Evolutionary conservation across 2,329 filamentous ascomycete species (phyloP), one percentile per base, ranked within the genome.

Genomic region (Emmonsiellopsis sp.): DNA sequence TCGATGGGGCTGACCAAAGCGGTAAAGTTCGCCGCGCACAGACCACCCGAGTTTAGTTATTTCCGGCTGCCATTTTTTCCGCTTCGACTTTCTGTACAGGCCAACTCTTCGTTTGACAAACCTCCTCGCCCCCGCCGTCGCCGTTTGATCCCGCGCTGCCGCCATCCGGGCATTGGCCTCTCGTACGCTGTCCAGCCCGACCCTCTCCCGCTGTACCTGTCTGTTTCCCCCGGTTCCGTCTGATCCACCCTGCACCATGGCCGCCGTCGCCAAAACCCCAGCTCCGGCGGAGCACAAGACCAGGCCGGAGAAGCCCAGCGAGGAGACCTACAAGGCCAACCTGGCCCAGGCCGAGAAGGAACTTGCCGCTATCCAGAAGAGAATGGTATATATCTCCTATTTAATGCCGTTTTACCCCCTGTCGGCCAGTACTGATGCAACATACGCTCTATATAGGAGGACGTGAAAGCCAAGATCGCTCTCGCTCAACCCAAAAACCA

Each of bases 401-500:
- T 11, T 33, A 31, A 42, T 34, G 42, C 42, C 33, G 33, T n/a
- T 27, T 27, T 27, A 27, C 21, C 21, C 21, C 21, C 21, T 27
- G 21, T 27, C 21, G 21, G 21, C 3, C 21, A 27, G 21, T 27
- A 27, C 21, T 27, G 5, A 27, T 48, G 33, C 21, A 5, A 3
- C 21, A 27, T 27, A 27, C 21, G 3, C 44, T 33, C 14, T 48
- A 39, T 66, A 90, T 67, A 97, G 92, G 91, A 88, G 67, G 84
- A 85, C 60, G 78, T 93, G 74, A 92, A 90, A 74, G 81, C 85
- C 68, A 95, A 96, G 77, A 83, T 97, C 67, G 90, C 96, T 55
- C 77, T 84, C 59, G 88, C 87, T 56, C 80, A 85, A 65, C 87
- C 88, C 47, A 86, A 87, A 74, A 89, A 92, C 68, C 84, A 88